Percentiles rank a stretch among this genome's conserved stretches.
Evolutionary conservation across 306 rosid species (phyloP).

Genomic region (Styphnolobium japonicum): DNA sequence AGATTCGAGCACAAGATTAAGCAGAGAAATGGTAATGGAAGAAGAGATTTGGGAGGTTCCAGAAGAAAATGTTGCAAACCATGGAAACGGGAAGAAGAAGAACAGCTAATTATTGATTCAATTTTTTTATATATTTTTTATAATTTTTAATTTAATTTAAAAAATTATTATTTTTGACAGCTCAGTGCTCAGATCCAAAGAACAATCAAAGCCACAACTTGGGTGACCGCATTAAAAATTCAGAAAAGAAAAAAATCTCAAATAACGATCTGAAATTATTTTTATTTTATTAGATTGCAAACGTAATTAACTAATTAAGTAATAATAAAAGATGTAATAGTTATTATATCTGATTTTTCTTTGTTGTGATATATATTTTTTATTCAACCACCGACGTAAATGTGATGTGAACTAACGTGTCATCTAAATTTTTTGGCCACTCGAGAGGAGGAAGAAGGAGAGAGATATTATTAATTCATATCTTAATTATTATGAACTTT

Average conservation of each 20-base stretch:
- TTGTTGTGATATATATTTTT: not conserved
- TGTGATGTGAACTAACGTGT: slow-evolving; percentile 34
- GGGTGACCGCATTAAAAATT: slow-evolving; percentile 19
- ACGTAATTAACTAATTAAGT: not conserved
- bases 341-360: slow-evolving; percentile 1
- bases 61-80: slow-evolving; percentile 37
- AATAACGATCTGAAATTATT: not conserved
- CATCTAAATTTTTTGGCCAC: not conserved
- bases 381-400: slow-evolving; percentile 25
- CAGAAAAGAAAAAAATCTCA: not conserved
- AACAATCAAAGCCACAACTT: slow-evolving; percentile 50
- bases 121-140: slow-evolving; percentile 6
- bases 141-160: not conserved
- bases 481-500: not conserved
- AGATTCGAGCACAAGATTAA: slow-evolving; percentile 42
- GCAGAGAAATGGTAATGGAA: slow-evolving; percentile 19
- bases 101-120: slow-evolving; percentile 57
- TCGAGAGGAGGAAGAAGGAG: not conserved
- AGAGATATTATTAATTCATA: too few relatives aligned
- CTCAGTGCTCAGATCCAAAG: slow-evolving; percentile 32
- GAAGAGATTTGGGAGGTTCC: slow-evolving; percentile 41
- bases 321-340: not conserved
- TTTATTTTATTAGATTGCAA: not conserved
- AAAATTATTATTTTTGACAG: too few relatives aligned
- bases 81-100: slow-evolving; percentile 32